Evolutionary conservation across 352 stramenopile species (phyloP), one percentile per base, ranked within the genome.

Genomic region (Globisporangium nunn): DNA sequence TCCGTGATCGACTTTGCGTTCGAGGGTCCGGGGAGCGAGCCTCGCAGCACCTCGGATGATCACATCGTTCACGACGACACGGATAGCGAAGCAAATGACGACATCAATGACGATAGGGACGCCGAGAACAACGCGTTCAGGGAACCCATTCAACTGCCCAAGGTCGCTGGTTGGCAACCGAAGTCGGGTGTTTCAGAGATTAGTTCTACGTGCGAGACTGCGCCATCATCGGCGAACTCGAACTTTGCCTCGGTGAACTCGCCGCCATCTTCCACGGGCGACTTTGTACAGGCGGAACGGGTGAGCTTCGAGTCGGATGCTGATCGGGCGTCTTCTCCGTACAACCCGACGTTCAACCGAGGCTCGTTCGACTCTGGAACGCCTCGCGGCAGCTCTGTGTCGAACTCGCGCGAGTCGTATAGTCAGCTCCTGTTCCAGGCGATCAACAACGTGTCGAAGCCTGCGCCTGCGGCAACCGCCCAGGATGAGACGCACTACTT

Each of bases 321-420:
- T n/a, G 59, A 48, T 15, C 37, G 49, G 10, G 31, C 52, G 6
- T 65, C 52, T 2, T 65, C 59, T 15, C 35, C 53, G 15, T 28
- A 14, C 15, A 50, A 51, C 11, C 11, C 48, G 8, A 57, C 52
- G 4, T 55, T 55, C 29, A 52, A 56, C 23, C 59, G 59, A 43
- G 45, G 55, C 37, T 61, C 59, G 29, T 65, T 65, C 23, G 59
- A 65, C 28, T 65, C 59, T 2, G 59, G 59, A n/a, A 65, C 59
- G 0, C 59, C 59, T 23, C 59, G 54, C 3, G 46, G 43, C 11
- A 65, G 59, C 41, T 56, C 43, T 28, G 28, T 23, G 23, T 61
- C 53, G 11, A 52, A 44, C 37, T 2, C 47, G 10, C 40, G 48
- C 23, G 52, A 65, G 4, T 60, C 59, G 46, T 57, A 55, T 11